Conservation (phyloP, 805 yeast species). For the Debaryomyces castellii region DNA sequence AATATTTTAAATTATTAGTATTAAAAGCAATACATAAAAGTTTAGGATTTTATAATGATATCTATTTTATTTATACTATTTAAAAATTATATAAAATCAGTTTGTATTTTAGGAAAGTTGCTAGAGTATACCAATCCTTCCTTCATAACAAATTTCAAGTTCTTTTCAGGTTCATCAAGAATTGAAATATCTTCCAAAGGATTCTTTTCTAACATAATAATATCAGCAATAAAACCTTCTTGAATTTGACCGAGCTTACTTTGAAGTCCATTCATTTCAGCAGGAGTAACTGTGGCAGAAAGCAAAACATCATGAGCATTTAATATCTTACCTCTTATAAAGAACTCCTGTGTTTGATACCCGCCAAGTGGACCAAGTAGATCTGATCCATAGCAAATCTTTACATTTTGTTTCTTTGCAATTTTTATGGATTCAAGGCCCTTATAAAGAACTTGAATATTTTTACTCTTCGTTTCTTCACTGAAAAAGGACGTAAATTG, state of each 20-base stretch:
- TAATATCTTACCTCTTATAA: constrained; percentile 19
- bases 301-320: constrained; percentile 19
- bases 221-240: constrained; percentile 22
- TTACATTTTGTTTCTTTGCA: constrained; percentile 20
- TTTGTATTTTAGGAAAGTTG: neutral
- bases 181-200: constrained; percentile 21
- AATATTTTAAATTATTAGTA: too few relatives aligned
- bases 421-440: constrained; percentile 17
- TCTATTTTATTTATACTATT: too few relatives aligned
- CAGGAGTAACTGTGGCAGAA: constrained; percentile 26
- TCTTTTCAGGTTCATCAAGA: constrained; percentile 23
- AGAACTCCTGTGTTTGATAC: constrained; percentile 25
- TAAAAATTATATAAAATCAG: neutral
- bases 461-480: constrained; percentile 14
- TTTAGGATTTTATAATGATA: too few relatives aligned
- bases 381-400: constrained; percentile 24
- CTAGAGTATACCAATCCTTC: constrained; percentile 13
- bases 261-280: constrained; percentile 15
- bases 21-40: too few relatives aligned
- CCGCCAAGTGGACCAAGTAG: constrained; percentile 20
- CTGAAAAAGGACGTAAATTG: constrained; percentile 19
- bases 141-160: constrained; percentile 19
- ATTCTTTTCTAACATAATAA: constrained; percentile 18
- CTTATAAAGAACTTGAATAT: constrained; percentile 15
- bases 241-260: constrained; percentile 22